Evolutionary conservation across 192 early-diverging fungal species (phyloP).

Genomic region (Diversispora eburnea): DNA sequence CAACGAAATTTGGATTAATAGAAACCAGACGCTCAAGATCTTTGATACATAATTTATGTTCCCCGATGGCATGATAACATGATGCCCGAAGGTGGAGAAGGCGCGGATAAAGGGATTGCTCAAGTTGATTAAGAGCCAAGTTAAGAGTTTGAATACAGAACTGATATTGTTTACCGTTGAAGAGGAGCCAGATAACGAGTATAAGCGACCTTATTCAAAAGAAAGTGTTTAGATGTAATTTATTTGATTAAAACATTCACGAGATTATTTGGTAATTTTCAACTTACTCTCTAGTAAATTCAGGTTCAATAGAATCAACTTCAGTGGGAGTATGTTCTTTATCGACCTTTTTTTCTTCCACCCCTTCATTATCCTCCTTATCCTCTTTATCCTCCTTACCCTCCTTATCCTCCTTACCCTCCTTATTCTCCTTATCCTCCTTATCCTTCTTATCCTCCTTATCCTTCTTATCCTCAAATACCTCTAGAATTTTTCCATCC

Average conservation of each 20-base stretch:
- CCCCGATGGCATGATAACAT: slow-evolving; percentile 46
- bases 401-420: no score
- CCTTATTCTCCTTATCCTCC: slow-evolving; percentile 22
- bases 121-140: slow-evolving; percentile 53
- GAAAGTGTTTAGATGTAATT: not conserved
- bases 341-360: slow-evolving; percentile 8
- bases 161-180: slow-evolving; percentile 53
- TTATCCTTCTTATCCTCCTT: slow-evolving; percentile 38
- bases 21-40: slow-evolving; percentile 30
- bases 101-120: slow-evolving; percentile 45
- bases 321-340: not conserved
- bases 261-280: not conserved
- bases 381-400: no score
- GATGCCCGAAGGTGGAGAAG: slow-evolving; percentile 51
- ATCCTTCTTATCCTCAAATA: slow-evolving; percentile 26
- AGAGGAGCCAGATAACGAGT: slow-evolving; percentile 54
- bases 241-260: not conserved
- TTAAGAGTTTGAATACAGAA: slow-evolving; percentile 56
- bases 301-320: slow-evolving; percentile 19
- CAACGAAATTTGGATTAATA: slow-evolving; percentile 31
- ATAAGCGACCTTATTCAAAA: slow-evolving; percentile 23
- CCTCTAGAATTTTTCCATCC: not conserved
- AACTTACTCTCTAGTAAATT: slow-evolving; percentile 30
- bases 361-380: slow-evolving; percentile 20
- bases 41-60: slow-evolving; percentile 40